Percentiles rank a stretch among this genome's conserved stretches.
Evolutionary conservation across 306 rosid genomes (phyloP).

Genomic region (Hippophae tibetana): DNA sequence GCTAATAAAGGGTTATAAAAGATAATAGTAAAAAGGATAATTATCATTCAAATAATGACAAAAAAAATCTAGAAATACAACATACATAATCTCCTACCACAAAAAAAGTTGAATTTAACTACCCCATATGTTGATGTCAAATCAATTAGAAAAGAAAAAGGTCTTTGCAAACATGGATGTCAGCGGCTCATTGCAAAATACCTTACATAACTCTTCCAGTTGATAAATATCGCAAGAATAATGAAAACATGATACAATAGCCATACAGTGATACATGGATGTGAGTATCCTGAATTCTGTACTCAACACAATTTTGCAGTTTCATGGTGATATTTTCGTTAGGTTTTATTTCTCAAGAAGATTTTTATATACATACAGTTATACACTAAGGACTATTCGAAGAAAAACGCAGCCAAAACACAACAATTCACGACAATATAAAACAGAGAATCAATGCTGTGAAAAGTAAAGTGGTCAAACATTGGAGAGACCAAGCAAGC

Average conservation of each 20-base stretch:
- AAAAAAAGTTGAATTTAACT: no score
- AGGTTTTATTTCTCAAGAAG: background rate
- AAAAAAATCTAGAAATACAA: no score
- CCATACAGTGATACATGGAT: background rate
- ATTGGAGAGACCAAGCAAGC: no score
- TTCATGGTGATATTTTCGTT: background rate
- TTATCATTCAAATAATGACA: no score
- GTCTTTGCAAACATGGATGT: no score
- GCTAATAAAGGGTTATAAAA: background rate
- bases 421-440: background rate
- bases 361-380: background rate
- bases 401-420: background rate
- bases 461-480: no score
- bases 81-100: no score
- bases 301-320: background rate
- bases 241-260: background rate
- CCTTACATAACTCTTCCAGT: background rate
- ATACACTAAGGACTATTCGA: background rate
- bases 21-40: background rate
- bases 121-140: no score
- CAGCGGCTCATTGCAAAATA: no score
- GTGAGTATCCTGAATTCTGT: background rate
- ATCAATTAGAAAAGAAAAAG: no score
- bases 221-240: background rate
- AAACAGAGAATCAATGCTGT: background rate